Conservation (phyloP, 2,329 filamentous ascomycete genomes). For the Arthrobotrys entomopaga region DNA sequence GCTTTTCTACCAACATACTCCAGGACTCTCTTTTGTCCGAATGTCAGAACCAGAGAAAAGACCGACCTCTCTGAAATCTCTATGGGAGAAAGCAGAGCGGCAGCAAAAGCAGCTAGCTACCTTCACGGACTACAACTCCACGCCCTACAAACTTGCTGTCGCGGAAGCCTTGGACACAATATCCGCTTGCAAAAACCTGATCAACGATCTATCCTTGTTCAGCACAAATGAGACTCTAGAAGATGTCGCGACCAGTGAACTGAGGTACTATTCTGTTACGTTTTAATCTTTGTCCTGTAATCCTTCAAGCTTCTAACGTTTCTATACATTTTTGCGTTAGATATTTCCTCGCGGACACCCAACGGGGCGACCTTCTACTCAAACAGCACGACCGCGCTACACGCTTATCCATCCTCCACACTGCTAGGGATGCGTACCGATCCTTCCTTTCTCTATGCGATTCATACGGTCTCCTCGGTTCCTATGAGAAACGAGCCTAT, state of each 20-base stretch:
- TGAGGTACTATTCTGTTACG: conserved; percentile 71
- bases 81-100: conserved; percentile 48
- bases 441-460: conserved; percentile 80
- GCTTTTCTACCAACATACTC: too few relatives aligned
- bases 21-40: too few relatives aligned
- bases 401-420: conserved; percentile 71
- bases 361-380: conserved; percentile 81
- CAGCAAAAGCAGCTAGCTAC: conserved; percentile 33
- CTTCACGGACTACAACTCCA: conserved; percentile 45
- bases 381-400: conserved; percentile 66
- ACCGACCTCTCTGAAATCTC: conserved; percentile 40
- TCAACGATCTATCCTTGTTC: conserved; percentile 80
- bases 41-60: conserved; percentile 39
- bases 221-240: conserved; percentile 89
- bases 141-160: conserved; percentile 39
- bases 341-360: conserved; percentile 80
- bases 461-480: conserved; percentile 76
- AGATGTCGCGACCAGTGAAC: conserved; percentile 82
- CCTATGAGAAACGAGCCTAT: conserved; percentile 74
- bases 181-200: conserved; percentile 75
- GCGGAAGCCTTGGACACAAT: conserved; percentile 74
- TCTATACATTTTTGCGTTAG: conserved; percentile 61
- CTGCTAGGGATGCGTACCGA: conserved; percentile 78
- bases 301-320: conserved; percentile 55
- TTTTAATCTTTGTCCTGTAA: not conserved